Percentiles rank a stretch among this genome's conserved stretches.
Conservation (phyloP, 2,329 filamentous ascomycete genomes). For the Nemania serpens region DNA sequence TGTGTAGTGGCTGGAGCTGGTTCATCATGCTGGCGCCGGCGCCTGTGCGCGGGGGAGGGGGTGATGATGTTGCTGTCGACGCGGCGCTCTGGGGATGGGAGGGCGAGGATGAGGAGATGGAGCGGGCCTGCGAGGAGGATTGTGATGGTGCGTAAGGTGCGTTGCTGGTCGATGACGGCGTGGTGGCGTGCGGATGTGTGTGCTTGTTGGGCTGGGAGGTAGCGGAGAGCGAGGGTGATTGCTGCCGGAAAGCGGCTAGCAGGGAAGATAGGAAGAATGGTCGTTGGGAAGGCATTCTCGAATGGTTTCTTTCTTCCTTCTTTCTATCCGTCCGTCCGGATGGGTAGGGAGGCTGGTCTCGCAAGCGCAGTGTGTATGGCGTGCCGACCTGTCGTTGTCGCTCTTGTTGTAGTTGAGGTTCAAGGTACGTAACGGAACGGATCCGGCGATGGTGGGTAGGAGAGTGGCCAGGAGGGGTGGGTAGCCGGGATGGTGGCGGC, state of each 20-base stretch:
- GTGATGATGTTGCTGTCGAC: slow-evolving; percentile 26
- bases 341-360: too few relatives aligned
- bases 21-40: slow-evolving; percentile 39
- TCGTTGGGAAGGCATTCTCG: slow-evolving; percentile 40
- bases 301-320: neutral
- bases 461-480: too few relatives aligned
- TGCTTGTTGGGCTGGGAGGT: slow-evolving; percentile 41
- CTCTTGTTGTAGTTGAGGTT: neutral
- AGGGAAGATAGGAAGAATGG: slow-evolving; percentile 44
- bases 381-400: too few relatives aligned
- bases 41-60: slow-evolving; percentile 15
- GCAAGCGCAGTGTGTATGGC: neutral
- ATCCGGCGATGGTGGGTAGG: too few relatives aligned
- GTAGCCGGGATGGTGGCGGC: too few relatives aligned
- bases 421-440: neutral
- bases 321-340: too few relatives aligned
- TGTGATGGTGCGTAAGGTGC: slow-evolving; percentile 14
- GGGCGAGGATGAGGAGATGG: slow-evolving; percentile 33
- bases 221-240: slow-evolving; percentile 36
- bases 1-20: slow-evolving; percentile 39
- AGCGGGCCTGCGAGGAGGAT: slow-evolving; percentile 23
- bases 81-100: slow-evolving; percentile 10
- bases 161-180: slow-evolving; percentile 21
- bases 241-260: slow-evolving; percentile 42
- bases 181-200: slow-evolving; percentile 26